Evolutionary conservation across 495 filamentous ascomycete species (phyloP).

Genomic region (Poronia punctata): DNA sequence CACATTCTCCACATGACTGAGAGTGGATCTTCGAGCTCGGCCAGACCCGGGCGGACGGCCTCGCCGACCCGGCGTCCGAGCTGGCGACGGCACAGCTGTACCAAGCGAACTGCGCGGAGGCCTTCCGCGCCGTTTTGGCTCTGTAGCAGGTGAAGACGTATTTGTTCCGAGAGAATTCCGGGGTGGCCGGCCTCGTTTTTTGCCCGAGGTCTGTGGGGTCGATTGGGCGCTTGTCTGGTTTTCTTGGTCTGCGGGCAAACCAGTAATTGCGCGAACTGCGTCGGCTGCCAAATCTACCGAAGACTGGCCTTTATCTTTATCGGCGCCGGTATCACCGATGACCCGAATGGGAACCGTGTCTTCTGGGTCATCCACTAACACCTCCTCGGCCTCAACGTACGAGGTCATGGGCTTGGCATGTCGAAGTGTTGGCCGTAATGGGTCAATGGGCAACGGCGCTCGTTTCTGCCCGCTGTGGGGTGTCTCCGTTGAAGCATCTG

Average conservation of each 20-base stretch:
- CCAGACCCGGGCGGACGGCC: conserved; percentile 17
- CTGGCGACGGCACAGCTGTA: conserved; percentile 2
- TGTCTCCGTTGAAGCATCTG: not conserved
- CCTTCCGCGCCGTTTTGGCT: conserved; percentile 15
- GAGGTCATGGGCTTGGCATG: conserved; percentile 39
- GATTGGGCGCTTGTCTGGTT: not conserved
- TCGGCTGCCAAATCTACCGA: conserved; percentile 32
- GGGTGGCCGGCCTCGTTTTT: conserved; percentile 20
- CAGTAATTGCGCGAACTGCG: conserved; percentile 20
- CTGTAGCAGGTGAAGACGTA: conserved; percentile 9
- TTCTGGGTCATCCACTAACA: conserved; percentile 29
- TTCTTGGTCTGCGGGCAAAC: not conserved
- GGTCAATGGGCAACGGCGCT: conserved; percentile 15
- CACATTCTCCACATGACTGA: conserved; percentile 12
- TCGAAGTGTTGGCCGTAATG: conserved; percentile 32
- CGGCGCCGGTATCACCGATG: conserved; percentile 8
- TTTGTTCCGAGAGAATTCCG: conserved; percentile 15
- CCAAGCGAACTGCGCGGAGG: conserved; percentile 12
- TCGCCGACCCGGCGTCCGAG: conserved; percentile 14
- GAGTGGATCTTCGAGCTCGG: conserved; percentile 17
- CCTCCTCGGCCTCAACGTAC: conserved; percentile 32
- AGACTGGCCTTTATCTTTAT: conserved; percentile 20
- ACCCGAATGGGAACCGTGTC: conserved; percentile 25
- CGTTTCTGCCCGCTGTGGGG: conserved; percentile 2
- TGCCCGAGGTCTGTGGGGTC: conserved; percentile 6